A percentile compares a stretch with the other conserved stretches of the same genome.
These are phyloP conservation scores for Paratinospora sagittata DNA, from an alignment of 164 flowering plant species.

Conservation along the genomic window DNA sequence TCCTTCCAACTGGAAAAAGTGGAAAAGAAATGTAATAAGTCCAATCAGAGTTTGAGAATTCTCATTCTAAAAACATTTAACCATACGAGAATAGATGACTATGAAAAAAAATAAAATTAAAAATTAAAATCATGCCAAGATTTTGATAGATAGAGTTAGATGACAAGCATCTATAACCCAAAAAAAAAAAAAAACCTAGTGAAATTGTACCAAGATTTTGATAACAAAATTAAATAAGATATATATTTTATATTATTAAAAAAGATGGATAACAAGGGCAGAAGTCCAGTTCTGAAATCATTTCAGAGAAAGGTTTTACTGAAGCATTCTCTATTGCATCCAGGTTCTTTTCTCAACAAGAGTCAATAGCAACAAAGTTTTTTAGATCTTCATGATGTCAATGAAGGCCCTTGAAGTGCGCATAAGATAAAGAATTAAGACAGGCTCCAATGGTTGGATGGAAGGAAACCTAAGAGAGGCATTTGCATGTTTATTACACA, in stretches of 20 bases:
- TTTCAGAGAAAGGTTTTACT: not conserved
- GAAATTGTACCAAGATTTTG: too few relatives aligned
- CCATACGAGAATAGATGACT: not conserved
- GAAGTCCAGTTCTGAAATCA: not conserved
- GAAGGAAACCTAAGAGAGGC: too few relatives aligned
- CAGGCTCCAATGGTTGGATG: too few relatives aligned
- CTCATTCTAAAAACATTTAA: not conserved
- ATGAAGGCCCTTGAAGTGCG: not conserved
- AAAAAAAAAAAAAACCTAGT: too few relatives aligned
- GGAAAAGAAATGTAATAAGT: not conserved
- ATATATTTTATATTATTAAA: too few relatives aligned
- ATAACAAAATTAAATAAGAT: too few relatives aligned
- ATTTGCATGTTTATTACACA: not conserved
- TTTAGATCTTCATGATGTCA: too few relatives aligned
- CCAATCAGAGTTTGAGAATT: not conserved
- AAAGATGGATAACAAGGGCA: not conserved
- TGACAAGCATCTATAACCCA: too few relatives aligned
- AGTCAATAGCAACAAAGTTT: too few relatives aligned
- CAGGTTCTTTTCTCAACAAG: not conserved
- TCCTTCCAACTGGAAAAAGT: constrained; percentile 60
- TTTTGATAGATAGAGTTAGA: not conserved
- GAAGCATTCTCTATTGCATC: not conserved
- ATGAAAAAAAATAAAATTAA: not conserved
- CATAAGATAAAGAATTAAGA: too few relatives aligned
- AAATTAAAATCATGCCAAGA: too few relatives aligned